Percentiles rank a stretch among this genome's conserved stretches.
phyloP scores from a whole-genome alignment of 2,329 filamentous ascomycete genomes.

The Venturia pyrina region DNA sequence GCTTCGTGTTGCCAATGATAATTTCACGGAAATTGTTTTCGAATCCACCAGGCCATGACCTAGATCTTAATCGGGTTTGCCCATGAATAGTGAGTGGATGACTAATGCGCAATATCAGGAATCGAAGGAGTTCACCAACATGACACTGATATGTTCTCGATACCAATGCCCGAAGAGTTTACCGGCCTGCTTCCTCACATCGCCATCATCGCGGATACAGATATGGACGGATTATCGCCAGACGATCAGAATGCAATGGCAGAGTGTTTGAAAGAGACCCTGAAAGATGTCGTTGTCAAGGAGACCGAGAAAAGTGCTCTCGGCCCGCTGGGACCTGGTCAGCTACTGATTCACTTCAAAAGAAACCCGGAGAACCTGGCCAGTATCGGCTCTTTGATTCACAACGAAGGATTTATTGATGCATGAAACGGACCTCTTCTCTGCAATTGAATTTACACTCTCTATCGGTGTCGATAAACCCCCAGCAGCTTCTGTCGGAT shows the following conservation, averaged over 20 bases:
- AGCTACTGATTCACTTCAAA: background rate
- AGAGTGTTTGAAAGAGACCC: background rate
- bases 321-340: background rate
- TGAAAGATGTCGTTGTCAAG: background rate
- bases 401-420: background rate
- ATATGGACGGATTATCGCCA: background rate
- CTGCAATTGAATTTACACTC: background rate
- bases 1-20: background rate
- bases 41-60: background rate
- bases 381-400: background rate
- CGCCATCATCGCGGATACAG: background rate
- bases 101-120: background rate
- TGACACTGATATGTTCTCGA: background rate
- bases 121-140: background rate
- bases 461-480: background rate
- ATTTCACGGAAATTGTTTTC: no score
- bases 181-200: background rate
- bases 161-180: background rate
- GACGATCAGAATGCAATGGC: background rate
- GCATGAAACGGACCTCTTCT: background rate
- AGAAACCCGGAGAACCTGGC: background rate
- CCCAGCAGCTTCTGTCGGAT: background rate
- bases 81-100: background rate
- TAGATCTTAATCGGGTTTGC: background rate
- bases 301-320: background rate